phyloP scores from a whole-genome alignment of 1,284 basidiomycete genomes.

The Cutaneotrichosporon spelunceum region DNA sequence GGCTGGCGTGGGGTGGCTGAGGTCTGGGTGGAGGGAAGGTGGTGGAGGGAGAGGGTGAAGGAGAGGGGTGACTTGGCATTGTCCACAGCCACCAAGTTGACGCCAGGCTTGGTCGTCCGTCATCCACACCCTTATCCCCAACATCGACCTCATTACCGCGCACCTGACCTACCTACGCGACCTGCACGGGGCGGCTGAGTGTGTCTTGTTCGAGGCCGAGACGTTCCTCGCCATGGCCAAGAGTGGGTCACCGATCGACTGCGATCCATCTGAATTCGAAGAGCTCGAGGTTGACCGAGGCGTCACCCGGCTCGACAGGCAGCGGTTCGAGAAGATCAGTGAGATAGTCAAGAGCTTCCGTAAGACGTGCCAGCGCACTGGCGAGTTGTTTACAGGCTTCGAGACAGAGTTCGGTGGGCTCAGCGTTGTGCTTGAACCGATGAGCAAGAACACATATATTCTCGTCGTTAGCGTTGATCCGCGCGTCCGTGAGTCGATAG shows the following conservation, averaged over 20 bases:
- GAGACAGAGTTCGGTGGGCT: conserved; percentile 70
- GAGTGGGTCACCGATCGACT: conserved; percentile 48
- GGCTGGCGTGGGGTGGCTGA: too few species aligned
- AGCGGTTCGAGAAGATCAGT: conserved; percentile 91
- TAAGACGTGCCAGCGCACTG: conserved; percentile 67
- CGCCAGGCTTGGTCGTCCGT: conserved; percentile 93
- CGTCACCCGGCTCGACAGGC: conserved; percentile 62
- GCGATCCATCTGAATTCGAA: conserved; percentile 42
- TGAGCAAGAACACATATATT: conserved; percentile 93
- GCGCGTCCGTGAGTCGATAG: conserved; percentile 64
- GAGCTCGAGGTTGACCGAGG: conserved; percentile 43
- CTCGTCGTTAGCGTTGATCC: conserved; percentile 78
- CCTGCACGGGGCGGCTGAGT: conserved; percentile 84
- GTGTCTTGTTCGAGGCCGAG: conserved; percentile 92
- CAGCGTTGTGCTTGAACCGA: conserved; percentile 87
- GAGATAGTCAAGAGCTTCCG: conserved; percentile 95
- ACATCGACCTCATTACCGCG: conserved; percentile 78
- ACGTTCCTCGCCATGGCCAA: conserved; percentile 93
- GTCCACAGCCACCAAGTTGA: neutral
- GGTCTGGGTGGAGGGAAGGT: too few species aligned
- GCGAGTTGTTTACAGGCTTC: conserved; percentile 73
- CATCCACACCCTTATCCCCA: conserved; percentile 93
- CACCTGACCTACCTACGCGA: conserved; percentile 82
- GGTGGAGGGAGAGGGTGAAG: too few species aligned
- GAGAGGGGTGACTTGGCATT: neutral